These are phyloP conservation scores for Phytopythium aichiense DNA, from an alignment of 352 stramenopile species.

Conservation along the genomic window DNA sequence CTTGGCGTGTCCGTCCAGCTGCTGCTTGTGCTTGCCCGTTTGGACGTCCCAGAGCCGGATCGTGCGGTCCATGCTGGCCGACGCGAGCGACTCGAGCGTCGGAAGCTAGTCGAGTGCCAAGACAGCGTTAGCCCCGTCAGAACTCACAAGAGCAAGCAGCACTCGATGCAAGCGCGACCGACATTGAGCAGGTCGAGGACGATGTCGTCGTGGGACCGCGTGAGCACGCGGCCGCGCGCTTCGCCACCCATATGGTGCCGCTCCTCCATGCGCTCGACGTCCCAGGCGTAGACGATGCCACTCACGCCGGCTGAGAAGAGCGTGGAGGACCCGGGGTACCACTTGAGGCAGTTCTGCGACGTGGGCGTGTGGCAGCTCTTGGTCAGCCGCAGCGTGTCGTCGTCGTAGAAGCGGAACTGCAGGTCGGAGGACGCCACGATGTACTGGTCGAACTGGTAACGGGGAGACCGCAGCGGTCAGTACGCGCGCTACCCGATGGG, in stretches of 20 bases:
- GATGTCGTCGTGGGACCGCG: conserved; percentile 84
- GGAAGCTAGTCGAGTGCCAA: conserved; percentile 31
- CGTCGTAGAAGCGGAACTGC: conserved; percentile 83
- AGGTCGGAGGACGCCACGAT: conserved; percentile 77
- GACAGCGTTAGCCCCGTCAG: not conserved
- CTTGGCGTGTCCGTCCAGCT: conserved; percentile 81
- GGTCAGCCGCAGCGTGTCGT: conserved; percentile 54
- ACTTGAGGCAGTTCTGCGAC: conserved; percentile 79
- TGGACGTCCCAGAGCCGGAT: conserved; percentile 88
- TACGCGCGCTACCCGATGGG: not conserved
- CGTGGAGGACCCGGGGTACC: conserved; percentile 59
- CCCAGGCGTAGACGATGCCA: conserved; percentile 84
- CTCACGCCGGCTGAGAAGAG: conserved; percentile 83
- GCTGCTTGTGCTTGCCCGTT: conserved; percentile 81
- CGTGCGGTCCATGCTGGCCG: conserved; percentile 85
- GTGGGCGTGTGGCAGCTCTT: conserved; percentile 82
- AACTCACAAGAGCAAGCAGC: not conserved
- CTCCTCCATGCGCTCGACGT: conserved; percentile 81
- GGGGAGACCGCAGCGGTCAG: not conserved
- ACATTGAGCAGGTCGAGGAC: conserved; percentile 81
- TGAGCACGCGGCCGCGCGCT: conserved; percentile 43
- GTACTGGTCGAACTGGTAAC: conserved; percentile 53
- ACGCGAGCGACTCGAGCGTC: conserved; percentile 78
- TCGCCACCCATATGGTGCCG: conserved; percentile 78
- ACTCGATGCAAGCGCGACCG: conserved; percentile 8